Base-by-base conservation (phyloP, 2,329 filamentous ascomycete species). In the Aureobasidium sp. region DNA sequence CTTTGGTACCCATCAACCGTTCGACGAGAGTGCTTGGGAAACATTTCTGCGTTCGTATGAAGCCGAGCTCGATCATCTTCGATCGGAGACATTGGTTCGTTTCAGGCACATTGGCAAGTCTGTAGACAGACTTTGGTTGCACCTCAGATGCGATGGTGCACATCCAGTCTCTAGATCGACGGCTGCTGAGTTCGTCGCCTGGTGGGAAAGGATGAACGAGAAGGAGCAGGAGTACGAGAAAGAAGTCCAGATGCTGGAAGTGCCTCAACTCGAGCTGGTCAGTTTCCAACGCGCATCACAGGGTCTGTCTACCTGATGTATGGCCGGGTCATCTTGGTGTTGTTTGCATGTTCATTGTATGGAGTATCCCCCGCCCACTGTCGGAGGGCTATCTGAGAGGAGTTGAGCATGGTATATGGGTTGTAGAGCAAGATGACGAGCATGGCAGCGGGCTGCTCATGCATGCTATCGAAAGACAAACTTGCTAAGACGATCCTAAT, bases 51-150 rank as follows among this genome's bases (percentile, higher is more conserved):
- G 64, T 48, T 63, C 66, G 3, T 71, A 67, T 65, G 64, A 68
- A 37, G 70, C 68, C 24, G 71, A 74, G 64, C 62, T 72, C 24
- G 50, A 61, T 19, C 71, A 76, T 50, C 65, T 78, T 42, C 74
- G 73, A 62, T 70, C 71, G 37, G 71, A 73, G 60, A 70, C 73
- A n/a, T 67, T 78, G 35, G 71, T 75, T 3, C 75, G 77, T 58
- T 73, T 80, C 61, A 74, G 75, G 37, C 78, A 79, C 62, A 66
- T 66, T 31, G 67, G 65, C 17, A 63, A 67, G 47, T 67, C 62
- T 15, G 65, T 71, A 56, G 68, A 72, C 54, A 67, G 65, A 45
- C 47, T 67, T 49, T 64, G 66, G 45, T 58, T 64, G 17, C 70
- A 71, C 40, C 45, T 60, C 12, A 50, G 42, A 35, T 29, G 19